Evolutionary conservation across 805 yeast genomes (phyloP).

Genomic region (Candida wancherniae): DNA sequence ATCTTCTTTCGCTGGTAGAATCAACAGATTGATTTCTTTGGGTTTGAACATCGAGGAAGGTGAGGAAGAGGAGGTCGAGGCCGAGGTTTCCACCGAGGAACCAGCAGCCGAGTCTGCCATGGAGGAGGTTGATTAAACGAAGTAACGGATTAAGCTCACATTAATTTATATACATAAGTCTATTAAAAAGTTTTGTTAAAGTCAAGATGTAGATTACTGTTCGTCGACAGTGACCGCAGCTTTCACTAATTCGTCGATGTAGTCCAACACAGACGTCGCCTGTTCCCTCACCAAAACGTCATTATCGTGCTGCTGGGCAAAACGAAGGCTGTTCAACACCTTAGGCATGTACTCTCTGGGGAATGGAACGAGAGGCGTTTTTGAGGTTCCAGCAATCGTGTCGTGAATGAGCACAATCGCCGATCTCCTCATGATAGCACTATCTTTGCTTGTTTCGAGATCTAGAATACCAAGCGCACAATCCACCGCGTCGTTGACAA

Average conservation of each 20-base stretch:
- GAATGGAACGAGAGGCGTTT: conserved; percentile 44
- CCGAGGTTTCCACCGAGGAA: conserved; percentile 38
- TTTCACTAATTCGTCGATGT: conserved; percentile 26
- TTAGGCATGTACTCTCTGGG: conserved; percentile 46
- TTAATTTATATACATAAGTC: too few species aligned
- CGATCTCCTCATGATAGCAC: conserved; percentile 65
- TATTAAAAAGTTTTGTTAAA: too few species aligned
- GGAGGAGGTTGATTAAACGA: conserved; percentile 94
- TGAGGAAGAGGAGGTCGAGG: conserved; percentile 48
- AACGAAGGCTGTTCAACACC: conserved; percentile 40
- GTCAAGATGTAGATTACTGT: too few species aligned
- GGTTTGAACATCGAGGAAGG: conserved; percentile 98
- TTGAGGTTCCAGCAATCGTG: conserved; percentile 44
- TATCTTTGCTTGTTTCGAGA: conserved; percentile 44
- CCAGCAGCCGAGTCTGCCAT: conserved; percentile 65
- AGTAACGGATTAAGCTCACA: conserved; percentile 11
- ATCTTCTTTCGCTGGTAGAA: conserved; percentile 93
- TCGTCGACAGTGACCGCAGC: conserved; percentile 7
- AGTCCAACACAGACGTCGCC: conserved; percentile 33
- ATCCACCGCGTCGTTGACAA: conserved; percentile 59
- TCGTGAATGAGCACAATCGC: conserved; percentile 68
- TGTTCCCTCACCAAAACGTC: conserved; percentile 62
- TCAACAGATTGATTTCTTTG: conserved; percentile 94
- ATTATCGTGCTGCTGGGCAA: conserved; percentile 42
- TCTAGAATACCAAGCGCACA: conserved; percentile 71